Conservation (phyloP, 2,329 filamentous ascomycete species). For the Aspergillus thermomutatus region DNA sequence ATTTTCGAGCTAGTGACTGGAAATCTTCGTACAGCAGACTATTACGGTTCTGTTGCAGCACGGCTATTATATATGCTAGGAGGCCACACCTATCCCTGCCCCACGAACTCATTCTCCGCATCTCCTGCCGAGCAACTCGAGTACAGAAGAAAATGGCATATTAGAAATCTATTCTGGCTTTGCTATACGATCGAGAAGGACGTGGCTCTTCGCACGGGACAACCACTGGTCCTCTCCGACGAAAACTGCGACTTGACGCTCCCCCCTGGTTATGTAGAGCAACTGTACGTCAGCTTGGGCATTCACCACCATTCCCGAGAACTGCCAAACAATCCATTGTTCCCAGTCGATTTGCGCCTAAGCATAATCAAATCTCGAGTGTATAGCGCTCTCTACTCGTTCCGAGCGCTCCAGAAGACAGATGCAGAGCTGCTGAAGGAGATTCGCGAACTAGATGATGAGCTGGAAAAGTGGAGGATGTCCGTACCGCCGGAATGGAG, state of each 20-base stretch:
- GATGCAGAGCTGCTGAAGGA: slow-evolving; percentile 54
- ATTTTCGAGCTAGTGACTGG: slow-evolving; percentile 47
- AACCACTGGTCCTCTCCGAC: slow-evolving; percentile 50
- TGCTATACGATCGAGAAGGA: slow-evolving; percentile 56
- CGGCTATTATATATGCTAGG: slow-evolving; percentile 51
- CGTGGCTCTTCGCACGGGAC: slow-evolving; percentile 52
- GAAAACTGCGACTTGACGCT: slow-evolving; percentile 54
- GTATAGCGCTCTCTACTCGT: slow-evolving; percentile 50
- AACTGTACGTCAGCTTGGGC: slow-evolving; percentile 21
- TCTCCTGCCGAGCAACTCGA: slow-evolving; percentile 10
- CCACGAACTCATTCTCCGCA: slow-evolving; percentile 22
- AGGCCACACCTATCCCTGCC: slow-evolving; percentile 36
- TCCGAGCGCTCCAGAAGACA: slow-evolving; percentile 46
- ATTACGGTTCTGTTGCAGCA: slow-evolving; percentile 46
- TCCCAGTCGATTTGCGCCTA: slow-evolving; percentile 50
- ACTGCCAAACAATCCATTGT: slow-evolving; percentile 27
- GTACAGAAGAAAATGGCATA: slow-evolving; percentile 22
- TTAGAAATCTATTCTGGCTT: slow-evolving; percentile 52
- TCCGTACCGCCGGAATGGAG: slow-evolving; percentile 46
- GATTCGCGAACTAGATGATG: slow-evolving; percentile 56
- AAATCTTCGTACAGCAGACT: slow-evolving; percentile 44
- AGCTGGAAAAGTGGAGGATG: slow-evolving; percentile 54
- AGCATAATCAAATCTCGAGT: slow-evolving; percentile 52
- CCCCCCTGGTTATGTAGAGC: slow-evolving; percentile 41
- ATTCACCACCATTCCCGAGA: slow-evolving; percentile 16